phyloP scores from a whole-genome alignment of 192 early-diverging fungal genomes.

The Radiomyces spectabilis region DNA sequence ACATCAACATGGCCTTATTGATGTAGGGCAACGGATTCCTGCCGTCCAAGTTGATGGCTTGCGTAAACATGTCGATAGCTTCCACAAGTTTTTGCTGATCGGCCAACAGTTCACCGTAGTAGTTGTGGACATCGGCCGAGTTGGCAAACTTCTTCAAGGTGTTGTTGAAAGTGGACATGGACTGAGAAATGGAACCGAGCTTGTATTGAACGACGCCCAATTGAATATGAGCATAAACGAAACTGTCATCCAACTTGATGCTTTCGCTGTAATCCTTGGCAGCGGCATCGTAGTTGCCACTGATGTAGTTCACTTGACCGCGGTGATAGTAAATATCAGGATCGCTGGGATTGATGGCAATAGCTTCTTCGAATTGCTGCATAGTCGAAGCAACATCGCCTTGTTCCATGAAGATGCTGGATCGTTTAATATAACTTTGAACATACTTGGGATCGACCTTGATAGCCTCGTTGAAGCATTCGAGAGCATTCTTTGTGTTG shows the following conservation, averaged over 20 bases:
- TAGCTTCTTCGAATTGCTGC: conserved; percentile 63
- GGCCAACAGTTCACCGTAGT: conserved; percentile 90
- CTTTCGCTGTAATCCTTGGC: conserved; percentile 79
- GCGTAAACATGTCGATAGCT: conserved; percentile 80
- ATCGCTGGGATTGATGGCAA: conserved; percentile 57
- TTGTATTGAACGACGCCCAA: conserved; percentile 92
- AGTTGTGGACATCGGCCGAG: conserved; percentile 90
- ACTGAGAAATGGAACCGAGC: conserved; percentile 64
- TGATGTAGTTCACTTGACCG: conserved; percentile 72
- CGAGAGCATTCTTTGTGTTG: conserved; percentile 62
- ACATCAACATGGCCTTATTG: conserved; percentile 83
- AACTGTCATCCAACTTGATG: conserved; percentile 68
- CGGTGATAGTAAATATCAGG: conserved; percentile 91
- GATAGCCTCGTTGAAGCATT: conserved; percentile 74
- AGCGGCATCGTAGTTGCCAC: conserved; percentile 69
- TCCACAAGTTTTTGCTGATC: conserved; percentile 80
- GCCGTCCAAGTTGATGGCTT: conserved; percentile 75
- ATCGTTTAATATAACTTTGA: conserved; percentile 83
- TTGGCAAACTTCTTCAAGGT: conserved; percentile 70
- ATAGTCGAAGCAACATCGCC: conserved; percentile 51
- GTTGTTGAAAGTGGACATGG: conserved; percentile 74
- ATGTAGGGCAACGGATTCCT: conserved; percentile 94
- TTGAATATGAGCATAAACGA: conserved; percentile 93
- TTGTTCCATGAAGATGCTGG: conserved; percentile 87
- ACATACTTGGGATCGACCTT: conserved; percentile 70